Evolutionary conservation across 306 rosid species (phyloP), one percentile per base, ranked within the genome.

Genomic region (Cyclanthera cordifolia): DNA sequence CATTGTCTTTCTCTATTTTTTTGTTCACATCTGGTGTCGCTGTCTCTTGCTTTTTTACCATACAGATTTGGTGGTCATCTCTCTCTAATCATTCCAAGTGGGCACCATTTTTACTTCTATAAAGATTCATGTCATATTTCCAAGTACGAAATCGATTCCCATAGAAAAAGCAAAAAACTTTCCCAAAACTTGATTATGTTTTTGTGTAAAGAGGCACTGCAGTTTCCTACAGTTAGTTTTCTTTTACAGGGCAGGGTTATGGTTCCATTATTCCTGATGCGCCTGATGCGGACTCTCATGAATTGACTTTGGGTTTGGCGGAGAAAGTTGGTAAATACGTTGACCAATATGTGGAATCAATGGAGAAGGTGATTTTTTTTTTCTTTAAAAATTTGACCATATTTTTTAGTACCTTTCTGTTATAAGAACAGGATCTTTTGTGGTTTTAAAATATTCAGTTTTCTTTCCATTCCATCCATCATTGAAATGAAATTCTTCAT

Each of bases 271-370:
- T 93, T 72, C 94, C 99, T 51, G 88, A 85, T 72, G 83, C 71
- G 77, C 74, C 84, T 43, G 67, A 69, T 41, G 88, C 78, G 17
- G 82, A 71, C 17, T 77, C 85, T 60, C 94, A 93, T 72, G 81
- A 58, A 27, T 79, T 71, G 43, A 89, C 99, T 4, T 73, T 76
- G 78, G 79, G 78, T 54, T 74, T 87, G 73, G 85, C 86, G 28
- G 88, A 79, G 49, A 83, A 84, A 84, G 85, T 89, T 68, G 77
- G 86, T 78, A 80, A 79, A 72, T 81, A 57, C 73, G 70, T 87
- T 78, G 94, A 89, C 34, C 89, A 87, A 70, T 90, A 93, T 77
- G 48, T 89, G 45, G 99, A 89, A 67, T 83, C 94, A 45, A 93
- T 93, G 99, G 99, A 93, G 78, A 89, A 93, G 99, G 96, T 92